Percentiles rank a stretch among this genome's conserved stretches.
Conservation (phyloP, 2,329 filamentous ascomycete genomes). For the Penicillium italicum region DNA sequence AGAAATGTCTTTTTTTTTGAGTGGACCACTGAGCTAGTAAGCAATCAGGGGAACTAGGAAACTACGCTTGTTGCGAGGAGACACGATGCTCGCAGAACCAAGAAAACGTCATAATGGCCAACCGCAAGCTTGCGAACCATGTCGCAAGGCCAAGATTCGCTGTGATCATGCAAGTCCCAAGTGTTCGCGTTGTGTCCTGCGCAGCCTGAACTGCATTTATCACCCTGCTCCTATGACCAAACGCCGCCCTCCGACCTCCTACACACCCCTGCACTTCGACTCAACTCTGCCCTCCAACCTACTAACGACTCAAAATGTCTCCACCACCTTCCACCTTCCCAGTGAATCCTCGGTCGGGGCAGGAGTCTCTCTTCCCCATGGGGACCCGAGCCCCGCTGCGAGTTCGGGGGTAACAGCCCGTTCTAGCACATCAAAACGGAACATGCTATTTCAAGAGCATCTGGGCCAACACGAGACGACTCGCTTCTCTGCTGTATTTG, state of each 20-base stretch:
- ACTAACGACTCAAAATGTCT: neutral
- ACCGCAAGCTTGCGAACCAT: neutral
- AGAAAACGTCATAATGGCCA: conserved; percentile 1
- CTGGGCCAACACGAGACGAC: neutral
- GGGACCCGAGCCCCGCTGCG: neutral
- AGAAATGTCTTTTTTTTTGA: neutral
- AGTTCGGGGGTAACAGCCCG: neutral
- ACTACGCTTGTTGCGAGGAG: neutral
- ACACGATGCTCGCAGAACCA: neutral
- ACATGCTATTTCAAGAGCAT: neutral
- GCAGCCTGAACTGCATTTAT: neutral
- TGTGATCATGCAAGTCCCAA: neutral
- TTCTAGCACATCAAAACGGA: neutral
- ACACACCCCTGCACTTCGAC: neutral
- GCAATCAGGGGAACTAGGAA: neutral
- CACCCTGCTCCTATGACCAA: neutral
- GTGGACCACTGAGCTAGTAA: neutral
- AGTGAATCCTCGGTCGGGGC: neutral
- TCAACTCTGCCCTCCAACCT: neutral
- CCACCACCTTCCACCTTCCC: neutral
- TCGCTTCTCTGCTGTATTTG: neutral
- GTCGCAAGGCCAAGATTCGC: neutral
- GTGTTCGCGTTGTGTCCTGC: neutral
- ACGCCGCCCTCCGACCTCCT: neutral
- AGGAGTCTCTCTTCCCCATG: neutral